Evolutionary conservation across 129 eudicot species (phyloP).

Genomic region (Chrysanthemum seticuspe): DNA sequence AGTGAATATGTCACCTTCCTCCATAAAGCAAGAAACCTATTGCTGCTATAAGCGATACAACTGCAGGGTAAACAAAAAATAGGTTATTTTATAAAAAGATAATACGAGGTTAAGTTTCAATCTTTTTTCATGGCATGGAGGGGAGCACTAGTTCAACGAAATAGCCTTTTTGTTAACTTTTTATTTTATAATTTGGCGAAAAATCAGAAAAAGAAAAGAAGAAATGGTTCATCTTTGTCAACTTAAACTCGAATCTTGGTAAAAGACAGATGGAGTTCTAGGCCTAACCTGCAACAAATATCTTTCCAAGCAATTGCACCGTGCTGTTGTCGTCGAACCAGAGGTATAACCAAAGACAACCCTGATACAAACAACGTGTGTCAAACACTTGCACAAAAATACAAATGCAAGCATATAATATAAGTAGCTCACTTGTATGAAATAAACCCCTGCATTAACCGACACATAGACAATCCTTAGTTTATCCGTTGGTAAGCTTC

Average conservation of each 20-base stretch:
- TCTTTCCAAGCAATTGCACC: constrained; percentile 68
- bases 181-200: no score
- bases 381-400: neutral
- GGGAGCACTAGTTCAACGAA: neutral
- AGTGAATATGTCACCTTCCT: constrained; percentile 53
- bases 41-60: constrained; percentile 78
- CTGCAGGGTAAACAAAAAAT: constrained; percentile 41
- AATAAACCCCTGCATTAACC: constrained; percentile 65
- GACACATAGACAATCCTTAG: constrained; percentile 59
- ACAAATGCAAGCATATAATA: constrained; percentile 1
- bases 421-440: constrained; percentile 64
- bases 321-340: constrained; percentile 65
- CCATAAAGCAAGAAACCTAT: constrained; percentile 82
- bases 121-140: neutral
- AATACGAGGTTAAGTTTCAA: neutral
- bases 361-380: constrained; percentile 46
- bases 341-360: constrained; percentile 77
- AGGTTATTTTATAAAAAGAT: neutral
- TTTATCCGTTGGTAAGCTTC: constrained; percentile 78
- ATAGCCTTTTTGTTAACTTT: neutral
- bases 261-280: neutral
- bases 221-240: neutral
- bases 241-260: neutral
- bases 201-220: no score
- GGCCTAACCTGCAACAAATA: constrained; percentile 84